Evolutionary conservation across 176 grass and related monocot species (phyloP).

Genomic region (Carex littledalei): DNA sequence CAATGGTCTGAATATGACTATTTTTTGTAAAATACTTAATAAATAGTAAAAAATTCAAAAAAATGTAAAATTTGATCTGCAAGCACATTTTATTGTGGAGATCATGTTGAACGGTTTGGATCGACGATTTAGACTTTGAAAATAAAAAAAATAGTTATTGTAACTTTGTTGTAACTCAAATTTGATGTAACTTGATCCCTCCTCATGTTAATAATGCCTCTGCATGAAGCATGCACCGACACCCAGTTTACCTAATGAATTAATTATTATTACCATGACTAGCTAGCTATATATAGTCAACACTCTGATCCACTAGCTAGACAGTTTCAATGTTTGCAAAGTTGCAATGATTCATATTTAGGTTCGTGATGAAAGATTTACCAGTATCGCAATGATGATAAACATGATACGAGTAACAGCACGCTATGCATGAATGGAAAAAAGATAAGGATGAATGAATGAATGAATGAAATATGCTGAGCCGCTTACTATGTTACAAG

Average conservation of each 20-base stretch:
- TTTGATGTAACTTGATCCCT: too few species aligned
- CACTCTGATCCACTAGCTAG: not conserved
- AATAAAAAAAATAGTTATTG: too few species aligned
- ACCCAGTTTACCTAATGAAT: not conserved
- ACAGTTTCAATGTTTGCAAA: not conserved
- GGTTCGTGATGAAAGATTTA: not conserved
- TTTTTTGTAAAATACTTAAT: too few species aligned
- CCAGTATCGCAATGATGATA: not conserved
- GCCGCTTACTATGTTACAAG: not conserved
- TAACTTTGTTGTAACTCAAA: too few species aligned
- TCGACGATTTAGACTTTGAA: too few species aligned
- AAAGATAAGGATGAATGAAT: not conserved
- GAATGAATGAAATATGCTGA: not conserved
- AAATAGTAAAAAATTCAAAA: too few species aligned
- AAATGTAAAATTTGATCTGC: too few species aligned
- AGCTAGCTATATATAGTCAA: not conserved
- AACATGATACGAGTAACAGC: not conserved
- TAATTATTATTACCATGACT: slow-evolving; percentile 1
- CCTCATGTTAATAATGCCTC: not conserved
- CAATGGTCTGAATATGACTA: too few species aligned
- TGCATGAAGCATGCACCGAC: slow-evolving; percentile 11
- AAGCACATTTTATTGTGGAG: too few species aligned
- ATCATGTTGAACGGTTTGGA: too few species aligned
- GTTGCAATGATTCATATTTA: not conserved
- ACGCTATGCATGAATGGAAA: not conserved